Evolutionary conservation across 257 asterid species (phyloP).

Genomic region (Gentiana straminea): DNA sequence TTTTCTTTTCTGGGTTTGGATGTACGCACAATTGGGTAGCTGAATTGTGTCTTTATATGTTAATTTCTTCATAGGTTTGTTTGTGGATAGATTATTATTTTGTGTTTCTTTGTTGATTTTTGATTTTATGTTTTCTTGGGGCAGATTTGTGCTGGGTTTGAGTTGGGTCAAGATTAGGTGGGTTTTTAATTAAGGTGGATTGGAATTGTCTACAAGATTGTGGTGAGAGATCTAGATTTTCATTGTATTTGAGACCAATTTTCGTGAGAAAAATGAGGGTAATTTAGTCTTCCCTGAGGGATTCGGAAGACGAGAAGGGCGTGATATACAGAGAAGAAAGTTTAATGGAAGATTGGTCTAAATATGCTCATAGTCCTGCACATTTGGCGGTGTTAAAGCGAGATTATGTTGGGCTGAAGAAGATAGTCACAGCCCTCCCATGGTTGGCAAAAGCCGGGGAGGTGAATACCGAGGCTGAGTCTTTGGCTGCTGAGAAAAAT

Average conservation of each 20-base stretch:
- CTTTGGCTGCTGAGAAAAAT: conserved; percentile 70
- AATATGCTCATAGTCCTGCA: conserved; percentile 73
- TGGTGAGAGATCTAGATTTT: background rate
- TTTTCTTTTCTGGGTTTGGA: background rate
- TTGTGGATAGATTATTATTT: background rate
- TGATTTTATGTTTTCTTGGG: background rate
- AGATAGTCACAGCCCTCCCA: conserved; percentile 66
- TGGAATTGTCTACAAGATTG: no score
- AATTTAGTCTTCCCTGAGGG: conserved; percentile 17
- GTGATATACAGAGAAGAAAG: conserved; percentile 6
- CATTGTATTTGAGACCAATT: background rate
- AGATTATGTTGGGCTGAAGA: conserved; percentile 50
- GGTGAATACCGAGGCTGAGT: conserved; percentile 69
- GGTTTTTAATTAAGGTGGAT: background rate
- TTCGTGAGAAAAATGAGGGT: conserved; percentile 16
- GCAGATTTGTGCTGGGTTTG: conserved; percentile 13
- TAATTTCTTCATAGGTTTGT: no score
- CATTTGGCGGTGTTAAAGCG: conserved; percentile 74
- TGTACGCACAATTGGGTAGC: background rate
- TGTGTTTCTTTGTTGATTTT: background rate
- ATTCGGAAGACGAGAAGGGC: conserved; percentile 15
- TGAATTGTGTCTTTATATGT: background rate
- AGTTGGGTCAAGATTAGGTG: conserved; percentile 10
- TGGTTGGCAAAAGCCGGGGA: conserved; percentile 82
- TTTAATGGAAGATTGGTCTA: conserved; percentile 75